Conservation (phyloP, 495 filamentous ascomycete species). For the Cairneyella variabilis region DNA sequence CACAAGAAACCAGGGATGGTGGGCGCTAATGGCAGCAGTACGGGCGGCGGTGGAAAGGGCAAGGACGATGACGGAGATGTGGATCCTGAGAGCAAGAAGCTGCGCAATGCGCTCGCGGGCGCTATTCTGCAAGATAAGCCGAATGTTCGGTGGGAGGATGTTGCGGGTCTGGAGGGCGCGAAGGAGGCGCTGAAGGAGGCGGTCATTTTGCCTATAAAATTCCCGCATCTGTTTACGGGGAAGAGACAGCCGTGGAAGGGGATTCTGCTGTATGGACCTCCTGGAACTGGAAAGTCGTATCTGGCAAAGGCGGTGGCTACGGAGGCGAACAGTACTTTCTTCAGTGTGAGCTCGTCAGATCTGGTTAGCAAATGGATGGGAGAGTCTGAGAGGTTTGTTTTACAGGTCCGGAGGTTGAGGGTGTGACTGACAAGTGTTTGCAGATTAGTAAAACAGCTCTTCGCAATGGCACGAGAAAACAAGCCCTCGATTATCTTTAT, state of each 20-base stretch:
- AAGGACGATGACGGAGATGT: constrained; percentile 57
- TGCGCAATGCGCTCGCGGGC: constrained; percentile 82
- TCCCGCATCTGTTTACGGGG: constrained; percentile 93
- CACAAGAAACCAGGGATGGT: constrained; percentile 76
- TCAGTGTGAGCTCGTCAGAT: constrained; percentile 95
- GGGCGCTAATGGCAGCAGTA: constrained; percentile 79
- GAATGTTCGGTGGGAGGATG: constrained; percentile 95
- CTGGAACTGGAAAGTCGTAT: constrained; percentile 95
- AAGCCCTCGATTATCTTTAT: constrained; percentile 99
- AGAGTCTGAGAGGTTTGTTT: constrained; percentile 83
- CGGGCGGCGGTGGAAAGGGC: constrained; percentile 46
- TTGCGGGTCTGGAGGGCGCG: constrained; percentile 90
- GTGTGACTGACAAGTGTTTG: neutral
- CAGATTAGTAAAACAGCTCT: constrained; percentile 94
- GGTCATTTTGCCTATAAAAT: constrained; percentile 95
- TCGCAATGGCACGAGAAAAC: constrained; percentile 97
- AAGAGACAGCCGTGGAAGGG: constrained; percentile 98
- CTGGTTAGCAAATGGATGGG: constrained; percentile 99
- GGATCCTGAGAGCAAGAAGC: constrained; percentile 92
- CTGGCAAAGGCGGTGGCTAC: constrained; percentile 96
- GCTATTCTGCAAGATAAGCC: constrained; percentile 94
- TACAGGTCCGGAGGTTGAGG: neutral
- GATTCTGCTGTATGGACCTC: constrained; percentile 92
- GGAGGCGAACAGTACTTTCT: constrained; percentile 99
- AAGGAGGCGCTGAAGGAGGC: constrained; percentile 98